Base-by-base conservation (phyloP, 768 basidiomycete species). In the Dictyophora rubrovolvata region DNA sequence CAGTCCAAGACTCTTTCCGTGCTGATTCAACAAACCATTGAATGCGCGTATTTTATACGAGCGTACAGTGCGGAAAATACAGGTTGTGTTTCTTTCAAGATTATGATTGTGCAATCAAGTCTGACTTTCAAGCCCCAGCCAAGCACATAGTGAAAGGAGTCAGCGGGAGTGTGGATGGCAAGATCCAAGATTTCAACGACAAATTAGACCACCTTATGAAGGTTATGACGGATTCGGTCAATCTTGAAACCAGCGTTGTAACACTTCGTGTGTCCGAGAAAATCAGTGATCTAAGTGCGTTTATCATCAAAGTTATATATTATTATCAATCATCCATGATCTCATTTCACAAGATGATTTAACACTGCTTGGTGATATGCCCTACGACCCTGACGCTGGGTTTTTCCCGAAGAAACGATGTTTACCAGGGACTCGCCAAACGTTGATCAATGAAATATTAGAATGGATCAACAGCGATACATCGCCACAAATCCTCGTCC, bases 21-120 rank as follows among this genome's bases (percentile, higher is more conserved):
- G n/a, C 42, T 70, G 47, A 53, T 62, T 8, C 53, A 61, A 17
- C 69, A 71, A 61, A 66, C 66, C 4, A 62, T 63, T 3, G 70
- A 71, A 53, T 71, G 70, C 49, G 65, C 63, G 1, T 69, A 70
- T 60, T 71, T 71, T 37, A 68, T 71, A 28, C 63, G 60, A 9
- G 67, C 65, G 34, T 68, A 69, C 53, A 58, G 64, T 46, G 64
- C 61, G 51, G 61, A 53, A 21, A 64, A 60, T 42, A 42, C n/a
- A 42, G 42, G 42, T 42, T 14, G n/a, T 4, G 2, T 28, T 28
- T 42, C 7, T 42, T 12, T 28, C 7, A 28, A 42, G 14, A 12
- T 42, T 9, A 42, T 28, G 7, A 12, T 42, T 42, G n/a, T 12
- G 14, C n/a, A 14, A 14, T n/a, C n/a, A 12, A 12, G 10, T 14